Evolutionary conservation across 2,329 filamentous ascomycete species (phyloP).

Genomic region (Botrytis elliptica): DNA sequence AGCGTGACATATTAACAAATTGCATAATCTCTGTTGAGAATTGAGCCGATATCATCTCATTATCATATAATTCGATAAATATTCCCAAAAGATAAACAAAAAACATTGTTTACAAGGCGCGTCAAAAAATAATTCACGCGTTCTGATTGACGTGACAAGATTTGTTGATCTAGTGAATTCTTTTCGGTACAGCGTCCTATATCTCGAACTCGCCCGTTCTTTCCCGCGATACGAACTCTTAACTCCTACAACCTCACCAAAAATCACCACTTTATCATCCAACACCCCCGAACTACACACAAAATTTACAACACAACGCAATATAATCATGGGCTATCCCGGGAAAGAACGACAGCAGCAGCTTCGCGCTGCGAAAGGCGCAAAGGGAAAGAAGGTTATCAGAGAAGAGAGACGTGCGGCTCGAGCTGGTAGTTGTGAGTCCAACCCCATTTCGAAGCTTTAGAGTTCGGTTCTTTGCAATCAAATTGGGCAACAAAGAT

Average conservation of each 20-base stretch:
- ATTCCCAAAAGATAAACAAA: neutral
- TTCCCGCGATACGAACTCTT: neutral
- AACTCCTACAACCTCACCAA: accelerated
- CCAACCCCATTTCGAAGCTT: neutral
- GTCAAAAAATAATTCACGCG: neutral
- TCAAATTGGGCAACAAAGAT: neutral
- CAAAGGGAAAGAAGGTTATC: neutral
- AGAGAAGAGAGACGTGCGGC: neutral
- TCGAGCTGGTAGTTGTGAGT: neutral
- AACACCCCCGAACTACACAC: neutral
- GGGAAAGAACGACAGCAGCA: neutral
- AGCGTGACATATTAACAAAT: accelerated
- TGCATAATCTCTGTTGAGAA: accelerated
- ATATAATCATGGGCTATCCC: too few relatives aligned
- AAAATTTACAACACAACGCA: neutral
- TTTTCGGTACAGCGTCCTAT: neutral
- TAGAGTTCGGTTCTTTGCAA: neutral
- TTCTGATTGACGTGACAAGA: neutral
- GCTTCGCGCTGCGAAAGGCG: neutral
- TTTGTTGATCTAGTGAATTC: neutral
- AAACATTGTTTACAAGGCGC: neutral
- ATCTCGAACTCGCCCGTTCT: neutral
- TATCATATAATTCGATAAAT: neutral
- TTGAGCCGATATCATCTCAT: neutral
- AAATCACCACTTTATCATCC: neutral